Evolutionary conservation across 495 filamentous ascomycete species (phyloP).

Genomic region (Xanthoparmelia taractica): DNA sequence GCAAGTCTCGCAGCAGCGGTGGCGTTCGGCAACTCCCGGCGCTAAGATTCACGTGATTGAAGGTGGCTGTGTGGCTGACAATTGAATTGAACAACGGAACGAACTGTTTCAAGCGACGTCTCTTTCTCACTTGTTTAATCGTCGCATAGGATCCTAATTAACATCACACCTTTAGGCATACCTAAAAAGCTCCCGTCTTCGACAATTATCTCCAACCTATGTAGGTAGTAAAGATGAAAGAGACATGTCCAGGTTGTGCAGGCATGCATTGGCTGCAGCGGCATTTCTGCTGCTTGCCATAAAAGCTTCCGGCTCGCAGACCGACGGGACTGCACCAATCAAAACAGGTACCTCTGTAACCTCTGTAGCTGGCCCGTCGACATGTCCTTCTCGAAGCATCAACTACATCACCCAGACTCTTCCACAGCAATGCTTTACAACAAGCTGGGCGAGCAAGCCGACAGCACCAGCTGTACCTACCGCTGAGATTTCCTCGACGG

Average conservation of each 20-base stretch:
- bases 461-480: conserved; percentile 18
- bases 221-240: conserved; percentile 6
- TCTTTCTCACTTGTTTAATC: not conserved
- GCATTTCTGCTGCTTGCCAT: conserved; percentile 12
- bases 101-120: too few relatives aligned
- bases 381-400: conserved; percentile 59
- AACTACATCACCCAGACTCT: conserved; percentile 77
- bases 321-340: conserved; percentile 1
- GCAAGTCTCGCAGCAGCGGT: too few relatives aligned
- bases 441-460: conserved; percentile 33
- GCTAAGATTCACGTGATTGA: too few relatives aligned
- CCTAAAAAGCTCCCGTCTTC: not conserved
- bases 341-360: not conserved
- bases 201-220: too few relatives aligned
- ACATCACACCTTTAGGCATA: not conserved
- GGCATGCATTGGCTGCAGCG: conserved; percentile 12
- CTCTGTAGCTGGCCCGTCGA: conserved; percentile 20
- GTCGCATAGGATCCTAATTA: too few relatives aligned
- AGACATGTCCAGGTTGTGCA: conserved; percentile 6
- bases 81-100: too few relatives aligned
- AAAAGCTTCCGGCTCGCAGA: not conserved
- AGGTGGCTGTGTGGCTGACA: too few relatives aligned
- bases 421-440: conserved; percentile 66
- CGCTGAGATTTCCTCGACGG: not conserved
- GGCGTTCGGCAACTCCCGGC: not conserved